Base-by-base conservation (phyloP, 169 alveolate genomes). In the Babesia microti region DNA sequence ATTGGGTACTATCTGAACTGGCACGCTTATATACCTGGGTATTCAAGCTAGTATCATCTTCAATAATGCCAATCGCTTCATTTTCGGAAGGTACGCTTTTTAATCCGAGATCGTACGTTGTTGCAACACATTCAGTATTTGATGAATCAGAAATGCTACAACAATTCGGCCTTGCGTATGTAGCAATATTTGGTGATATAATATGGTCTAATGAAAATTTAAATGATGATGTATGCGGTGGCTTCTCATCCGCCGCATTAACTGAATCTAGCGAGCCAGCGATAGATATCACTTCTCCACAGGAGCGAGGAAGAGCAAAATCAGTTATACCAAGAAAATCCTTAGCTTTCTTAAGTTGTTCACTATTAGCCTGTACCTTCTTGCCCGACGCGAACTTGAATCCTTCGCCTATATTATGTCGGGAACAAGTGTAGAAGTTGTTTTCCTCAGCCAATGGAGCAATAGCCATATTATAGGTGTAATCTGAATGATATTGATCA, bases 291-390 rank as follows among this genome's bases (percentile, higher is more conserved):
- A n/a, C n/a, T n/a, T n/a, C n/a, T 36, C 18, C 4, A 2, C 23
- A 42, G 4, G 19, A 28, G 6, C 17, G 11, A n/a, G 34, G 18
- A 0, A 41, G 17, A 49, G 32, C 59, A 3, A 6, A 24, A 33
- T 49, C 59, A 42, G 32, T 55, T 5, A 49, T 34, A 0, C 59
- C 59, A 12, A 49, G 32, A 12, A 49, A 41, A 32, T 49, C 40
- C 55, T 40, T 49, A 37, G 40, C 23, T 17, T 49, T 26, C n/a
- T 41, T 41, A 5, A 5, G 22, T 27, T 42, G 23, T 1, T 41
- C 34, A 1, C 18, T 15, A 41, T 41, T 42, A 19, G 9, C 12
- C 12, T 17, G 18, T 2, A 19, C 12, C 37, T 52, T 43, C 41
- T 42, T 36, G 3, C 46, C 57, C 0, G 61, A 52, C 0, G 65